phyloP scores from a whole-genome alignment of 2,329 filamentous ascomycete genomes.

The Fusarium subglutinans region DNA sequence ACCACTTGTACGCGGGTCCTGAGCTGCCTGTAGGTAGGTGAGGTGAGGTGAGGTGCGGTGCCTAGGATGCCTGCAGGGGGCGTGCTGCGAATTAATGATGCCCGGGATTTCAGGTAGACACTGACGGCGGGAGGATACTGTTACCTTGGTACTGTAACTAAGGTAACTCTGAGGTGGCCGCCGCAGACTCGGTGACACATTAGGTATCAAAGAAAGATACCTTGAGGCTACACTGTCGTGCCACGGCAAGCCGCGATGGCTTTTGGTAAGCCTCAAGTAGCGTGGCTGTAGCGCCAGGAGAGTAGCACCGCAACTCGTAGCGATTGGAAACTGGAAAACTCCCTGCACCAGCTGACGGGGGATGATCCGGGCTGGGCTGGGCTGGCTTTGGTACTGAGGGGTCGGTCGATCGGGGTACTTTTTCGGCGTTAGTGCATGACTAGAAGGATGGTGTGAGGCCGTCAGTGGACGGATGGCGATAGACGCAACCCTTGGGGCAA shows the following conservation, averaged over 20 bases:
- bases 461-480: slow-evolving; percentile 28
- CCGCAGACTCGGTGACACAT: slow-evolving; percentile 10
- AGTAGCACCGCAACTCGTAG: slow-evolving; percentile 11
- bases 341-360: slow-evolving; percentile 39
- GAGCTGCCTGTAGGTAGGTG: slow-evolving; percentile 11
- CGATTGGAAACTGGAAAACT: slow-evolving; percentile 20
- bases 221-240: slow-evolving; percentile 1
- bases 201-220: slow-evolving; percentile 3
- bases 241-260: neutral
- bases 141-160: neutral
- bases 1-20: slow-evolving; percentile 17
- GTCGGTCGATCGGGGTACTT: slow-evolving; percentile 35
- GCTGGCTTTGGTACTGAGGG: slow-evolving; percentile 38
- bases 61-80: neutral
- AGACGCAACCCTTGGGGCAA: slow-evolving; percentile 32
- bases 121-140: neutral
- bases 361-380: slow-evolving; percentile 29
- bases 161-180: neutral
- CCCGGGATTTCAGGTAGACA: slow-evolving; percentile 13
- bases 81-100: slow-evolving; percentile 17
- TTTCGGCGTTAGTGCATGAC: slow-evolving; percentile 31
- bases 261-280: slow-evolving; percentile 3
- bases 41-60: neutral
- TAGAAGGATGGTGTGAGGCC: slow-evolving; percentile 22
- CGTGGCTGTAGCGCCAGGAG: slow-evolving; percentile 8